A percentile compares a stretch with the other conserved stretches of the same genome.
Evolutionary conservation across 1,284 basidiomycete genomes (phyloP).

Genomic region (Ceraceosorus bombacis): DNA sequence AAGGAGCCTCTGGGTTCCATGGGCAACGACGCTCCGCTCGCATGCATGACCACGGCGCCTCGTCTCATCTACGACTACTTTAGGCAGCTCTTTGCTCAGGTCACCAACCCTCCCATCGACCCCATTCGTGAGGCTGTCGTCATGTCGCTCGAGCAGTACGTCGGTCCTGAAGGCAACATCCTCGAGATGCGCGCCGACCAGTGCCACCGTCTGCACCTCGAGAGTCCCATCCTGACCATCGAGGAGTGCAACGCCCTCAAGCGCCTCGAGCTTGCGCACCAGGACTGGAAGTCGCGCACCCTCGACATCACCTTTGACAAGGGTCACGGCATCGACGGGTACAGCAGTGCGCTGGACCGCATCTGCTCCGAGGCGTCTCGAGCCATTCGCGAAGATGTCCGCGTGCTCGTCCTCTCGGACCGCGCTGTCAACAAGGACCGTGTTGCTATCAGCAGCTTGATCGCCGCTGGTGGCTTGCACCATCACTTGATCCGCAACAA

Average conservation of each 20-base stretch:
- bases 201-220: constrained; percentile 39
- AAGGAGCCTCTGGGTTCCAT: constrained; percentile 47
- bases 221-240: constrained; percentile 38
- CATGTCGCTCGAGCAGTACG: constrained; percentile 46
- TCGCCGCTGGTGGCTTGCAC: constrained; percentile 45
- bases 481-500: constrained; percentile 47
- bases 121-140: constrained; percentile 45
- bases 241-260: constrained; percentile 42
- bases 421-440: constrained; percentile 35
- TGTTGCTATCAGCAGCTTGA: constrained; percentile 39
- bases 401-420: constrained; percentile 42
- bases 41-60: constrained; percentile 38
- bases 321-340: constrained; percentile 36
- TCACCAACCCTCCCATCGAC: constrained; percentile 47
- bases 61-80: constrained; percentile 46
- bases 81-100: constrained; percentile 46
- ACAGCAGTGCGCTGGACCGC: constrained; percentile 40
- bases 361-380: constrained; percentile 40
- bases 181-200: constrained; percentile 43
- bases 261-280: constrained; percentile 31
- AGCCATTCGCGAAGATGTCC: constrained; percentile 37
- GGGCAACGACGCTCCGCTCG: constrained; percentile 45
- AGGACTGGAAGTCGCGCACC: constrained; percentile 35
- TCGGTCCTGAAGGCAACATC: constrained; percentile 45
- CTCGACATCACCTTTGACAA: constrained; percentile 46